These are phyloP conservation scores for Mycena galopus DNA, from an alignment of 768 basidiomycete species.

Conservation along the genomic window DNA sequence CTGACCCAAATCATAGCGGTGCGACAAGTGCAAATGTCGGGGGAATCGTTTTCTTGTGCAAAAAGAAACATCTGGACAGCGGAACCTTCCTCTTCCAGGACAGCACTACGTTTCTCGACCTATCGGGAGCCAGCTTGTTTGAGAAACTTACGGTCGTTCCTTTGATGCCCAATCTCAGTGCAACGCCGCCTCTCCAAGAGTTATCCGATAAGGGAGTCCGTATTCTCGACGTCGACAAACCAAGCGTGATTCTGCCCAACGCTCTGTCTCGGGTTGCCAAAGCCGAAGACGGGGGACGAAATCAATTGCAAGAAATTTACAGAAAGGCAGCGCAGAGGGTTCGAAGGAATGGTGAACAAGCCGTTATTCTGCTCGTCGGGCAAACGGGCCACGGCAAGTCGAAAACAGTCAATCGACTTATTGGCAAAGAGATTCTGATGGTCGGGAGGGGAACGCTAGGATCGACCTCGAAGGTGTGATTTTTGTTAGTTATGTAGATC, in stretches of 20 bases:
- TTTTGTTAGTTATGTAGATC: neutral
- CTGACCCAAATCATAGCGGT: constrained; percentile 3
- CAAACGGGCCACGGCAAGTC: neutral
- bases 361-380: constrained; percentile 6
- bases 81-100: neutral
- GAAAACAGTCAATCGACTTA: neutral
- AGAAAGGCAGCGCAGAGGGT: neutral
- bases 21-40: constrained; percentile 6
- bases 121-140: neutral
- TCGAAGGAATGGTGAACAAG: neutral
- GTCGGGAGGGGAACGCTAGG: neutral
- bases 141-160: no score
- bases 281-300: neutral
- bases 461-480: constrained; percentile 14
- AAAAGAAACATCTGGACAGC: neutral
- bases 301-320: constrained; percentile 3
- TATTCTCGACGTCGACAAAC: neutral
- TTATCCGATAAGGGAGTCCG: neutral
- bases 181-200: neutral
- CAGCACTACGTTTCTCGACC: neutral
- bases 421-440: neutral
- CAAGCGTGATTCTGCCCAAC: neutral
- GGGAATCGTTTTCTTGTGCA: constrained; percentile 13
- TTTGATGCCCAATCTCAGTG: no score
- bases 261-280: neutral